phyloP scores from a whole-genome alignment of 1,284 basidiomycete genomes.

The Apiotrichum gracile region DNA sequence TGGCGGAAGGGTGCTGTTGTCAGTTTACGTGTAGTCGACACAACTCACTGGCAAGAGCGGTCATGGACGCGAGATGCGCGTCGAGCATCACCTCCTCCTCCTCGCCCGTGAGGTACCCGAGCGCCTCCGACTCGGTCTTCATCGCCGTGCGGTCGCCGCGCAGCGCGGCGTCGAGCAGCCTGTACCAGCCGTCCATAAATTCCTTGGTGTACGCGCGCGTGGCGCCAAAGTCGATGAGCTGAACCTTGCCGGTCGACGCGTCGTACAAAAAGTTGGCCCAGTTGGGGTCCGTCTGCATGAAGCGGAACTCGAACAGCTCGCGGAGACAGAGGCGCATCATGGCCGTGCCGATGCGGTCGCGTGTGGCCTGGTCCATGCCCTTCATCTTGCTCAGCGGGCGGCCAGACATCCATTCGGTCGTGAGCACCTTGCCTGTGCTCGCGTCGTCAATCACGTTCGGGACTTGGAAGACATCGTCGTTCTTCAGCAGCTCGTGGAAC shows the following conservation, averaged over 20 bases:
- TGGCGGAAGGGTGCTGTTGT: slow-evolving; percentile 32
- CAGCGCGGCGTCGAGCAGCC: slow-evolving; percentile 72
- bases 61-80: slow-evolving; percentile 81
- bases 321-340: slow-evolving; percentile 81
- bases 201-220: slow-evolving; percentile 75
- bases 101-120: slow-evolving; percentile 86
- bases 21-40: background rate
- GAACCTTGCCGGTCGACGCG: slow-evolving; percentile 54
- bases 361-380: slow-evolving; percentile 58
- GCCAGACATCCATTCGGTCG: slow-evolving; percentile 82
- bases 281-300: slow-evolving; percentile 99
- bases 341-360: slow-evolving; percentile 77
- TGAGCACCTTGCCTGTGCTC: slow-evolving; percentile 74
- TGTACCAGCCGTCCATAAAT: slow-evolving; percentile 86
- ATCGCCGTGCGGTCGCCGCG: slow-evolving; percentile 65
- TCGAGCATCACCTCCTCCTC: slow-evolving; percentile 81
- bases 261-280: slow-evolving; percentile 98
- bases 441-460: slow-evolving; percentile 74
- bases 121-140: slow-evolving; percentile 63
- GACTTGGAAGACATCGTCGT: slow-evolving; percentile 67
- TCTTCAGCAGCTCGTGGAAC: slow-evolving; percentile 59
- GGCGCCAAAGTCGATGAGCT: slow-evolving; percentile 94
- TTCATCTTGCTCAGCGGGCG: slow-evolving; percentile 65
- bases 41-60: slow-evolving; percentile 48
- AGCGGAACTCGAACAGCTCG: slow-evolving; percentile 82